Evolutionary conservation across 306 rosid genomes (phyloP).

Genomic region (Lagenaria siceraria): DNA sequence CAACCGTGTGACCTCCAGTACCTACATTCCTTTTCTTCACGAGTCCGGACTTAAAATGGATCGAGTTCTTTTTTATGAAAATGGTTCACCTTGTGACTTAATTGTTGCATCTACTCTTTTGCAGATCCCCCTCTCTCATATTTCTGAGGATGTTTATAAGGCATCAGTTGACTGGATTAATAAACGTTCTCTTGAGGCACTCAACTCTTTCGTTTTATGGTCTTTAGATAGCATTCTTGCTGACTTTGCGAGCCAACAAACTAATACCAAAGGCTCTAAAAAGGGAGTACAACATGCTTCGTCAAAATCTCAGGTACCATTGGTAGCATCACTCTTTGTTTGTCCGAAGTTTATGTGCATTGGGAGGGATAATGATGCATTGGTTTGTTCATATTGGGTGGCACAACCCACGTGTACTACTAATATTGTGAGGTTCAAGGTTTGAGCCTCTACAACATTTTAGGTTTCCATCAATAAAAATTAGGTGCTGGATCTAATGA

Average conservation of each 20-base stretch:
- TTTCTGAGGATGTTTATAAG: conserved; percentile 65
- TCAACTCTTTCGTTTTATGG: conserved; percentile 47
- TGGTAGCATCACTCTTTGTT: background rate
- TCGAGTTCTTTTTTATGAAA: background rate
- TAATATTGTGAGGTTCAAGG: background rate
- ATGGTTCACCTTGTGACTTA: background rate
- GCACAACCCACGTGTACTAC: background rate
- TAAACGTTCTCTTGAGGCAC: conserved; percentile 47
- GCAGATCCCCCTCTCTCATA: conserved; percentile 67
- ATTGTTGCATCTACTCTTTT: background rate
- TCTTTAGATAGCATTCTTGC: conserved; percentile 59
- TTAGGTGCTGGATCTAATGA: background rate
- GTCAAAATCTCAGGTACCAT: conserved; percentile 74
- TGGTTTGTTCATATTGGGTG: background rate
- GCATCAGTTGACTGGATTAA: conserved; percentile 68
- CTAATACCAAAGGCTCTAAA: conserved; percentile 56
- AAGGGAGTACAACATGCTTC: conserved; percentile 48
- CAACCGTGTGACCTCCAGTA: background rate
- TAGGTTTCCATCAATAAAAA: too few species aligned
- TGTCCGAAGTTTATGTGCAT: background rate
- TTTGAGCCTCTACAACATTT: background rate
- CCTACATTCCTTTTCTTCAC: background rate
- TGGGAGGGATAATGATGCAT: background rate
- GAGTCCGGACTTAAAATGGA: background rate
- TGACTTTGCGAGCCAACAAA: conserved; percentile 55